Conservation (phyloP, 306 rosid genomes). For the Calophaca sinica region DNA sequence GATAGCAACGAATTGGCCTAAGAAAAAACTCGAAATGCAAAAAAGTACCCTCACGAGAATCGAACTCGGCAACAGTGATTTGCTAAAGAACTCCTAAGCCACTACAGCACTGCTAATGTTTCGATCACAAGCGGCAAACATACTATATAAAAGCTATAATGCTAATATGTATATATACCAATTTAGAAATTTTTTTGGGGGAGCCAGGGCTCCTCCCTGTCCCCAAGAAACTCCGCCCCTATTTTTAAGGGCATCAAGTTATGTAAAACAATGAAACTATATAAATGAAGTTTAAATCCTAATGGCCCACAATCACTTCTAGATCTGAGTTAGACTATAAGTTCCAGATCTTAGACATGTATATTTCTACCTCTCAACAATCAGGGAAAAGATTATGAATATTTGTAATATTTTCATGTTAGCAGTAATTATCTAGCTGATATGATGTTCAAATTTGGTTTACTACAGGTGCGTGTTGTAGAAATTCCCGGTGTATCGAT, state of each 20-base stretch:
- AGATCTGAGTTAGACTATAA: neutral
- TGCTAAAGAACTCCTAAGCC: too few species aligned
- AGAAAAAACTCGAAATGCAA: too few species aligned
- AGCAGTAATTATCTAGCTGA: slow-evolving; percentile 25
- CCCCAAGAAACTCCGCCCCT: too few species aligned
- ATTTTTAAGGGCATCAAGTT: slow-evolving; percentile 24
- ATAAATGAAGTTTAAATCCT: slow-evolving; percentile 26
- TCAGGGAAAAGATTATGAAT: slow-evolving; percentile 12
- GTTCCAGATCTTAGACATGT: slow-evolving; percentile 24
- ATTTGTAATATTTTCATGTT: slow-evolving; percentile 2
- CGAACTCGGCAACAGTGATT: too few species aligned
- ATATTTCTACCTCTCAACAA: slow-evolving; percentile 22
- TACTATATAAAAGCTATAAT: too few species aligned
- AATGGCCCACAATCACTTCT: slow-evolving; percentile 16
- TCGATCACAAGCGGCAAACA: too few species aligned
- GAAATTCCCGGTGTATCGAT: slow-evolving; percentile 96
- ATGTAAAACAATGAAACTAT: slow-evolving; percentile 35
- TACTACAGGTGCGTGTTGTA: slow-evolving; percentile 87
- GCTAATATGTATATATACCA: too few species aligned
- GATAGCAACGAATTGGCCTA: too few species aligned
- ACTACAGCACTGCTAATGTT: too few species aligned
- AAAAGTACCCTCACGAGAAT: too few species aligned
- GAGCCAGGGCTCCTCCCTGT: too few species aligned
- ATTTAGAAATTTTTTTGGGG: too few species aligned
- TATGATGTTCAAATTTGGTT: slow-evolving; percentile 44